Evolutionary conservation across 164 flowering plant species (phyloP), one percentile per base, ranked within the genome.

Genomic region (Paratinospora sagittata): DNA sequence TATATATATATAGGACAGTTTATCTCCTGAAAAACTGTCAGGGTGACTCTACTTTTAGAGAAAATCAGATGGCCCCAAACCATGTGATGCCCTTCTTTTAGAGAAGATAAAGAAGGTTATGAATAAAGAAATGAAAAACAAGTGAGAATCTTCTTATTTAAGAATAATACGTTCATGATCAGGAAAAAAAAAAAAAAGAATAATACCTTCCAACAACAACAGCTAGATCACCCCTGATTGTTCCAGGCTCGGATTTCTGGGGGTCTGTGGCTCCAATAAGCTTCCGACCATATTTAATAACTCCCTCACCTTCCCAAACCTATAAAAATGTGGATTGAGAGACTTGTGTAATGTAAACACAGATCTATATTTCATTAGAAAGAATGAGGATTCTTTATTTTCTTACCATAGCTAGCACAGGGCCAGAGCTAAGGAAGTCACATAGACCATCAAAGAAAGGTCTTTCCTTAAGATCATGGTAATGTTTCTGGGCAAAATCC

Each of bases 291-390:
- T 91, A 93, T 70, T 79, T 89, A n/a, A 93, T 91, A 73, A 93
- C 99, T 26, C 95, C 98, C 72, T 93, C 95, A 64, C 99, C 99
- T 85, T 96, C 99, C 99, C 99, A 96, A 49, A 93, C 99, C 99
- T 96, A 76, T 17, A 55, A 47, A 72, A 70, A 26, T 33, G 13
- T 21, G 57, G 57, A 49, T 4, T 12, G 19, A 10, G 3, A 12
- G 19, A 2, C 16, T 3, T 49, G 57, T n/a, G n/a, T 17, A 3
- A 49, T 17, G 39, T 19, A 49, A 49, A 49, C 3, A 49, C 57
- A 49, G 16, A 49, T 49, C 3, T 14, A 49, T 17, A 49, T 1
- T 2, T 13, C 16, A 49, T 49, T 12, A 49, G 2, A 49, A 12
- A 49, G 16, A 7, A 2, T 14, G 16, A 3, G 16, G 57, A 27